Percentiles rank a stretch among this genome's conserved stretches.
Conservation (phyloP, 345 rosid genomes). For the Salix udensis region DNA sequence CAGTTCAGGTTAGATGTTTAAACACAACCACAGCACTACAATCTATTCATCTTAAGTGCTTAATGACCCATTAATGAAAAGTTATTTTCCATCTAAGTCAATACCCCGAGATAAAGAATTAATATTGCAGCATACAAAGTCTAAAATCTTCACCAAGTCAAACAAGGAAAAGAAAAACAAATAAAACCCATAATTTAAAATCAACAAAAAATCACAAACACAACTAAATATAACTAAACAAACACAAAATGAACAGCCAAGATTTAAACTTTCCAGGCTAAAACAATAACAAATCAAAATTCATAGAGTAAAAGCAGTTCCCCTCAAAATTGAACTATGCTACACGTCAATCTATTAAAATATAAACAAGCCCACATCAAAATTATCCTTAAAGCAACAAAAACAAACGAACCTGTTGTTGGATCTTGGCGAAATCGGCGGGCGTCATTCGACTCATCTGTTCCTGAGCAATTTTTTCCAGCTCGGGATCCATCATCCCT, state of each 20-base stretch:
- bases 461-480: conserved; percentile 83
- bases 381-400: not conserved
- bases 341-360: not conserved
- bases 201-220: not conserved
- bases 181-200: not conserved
- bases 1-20: not conserved
- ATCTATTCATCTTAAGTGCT: not conserved
- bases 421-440: conserved; percentile 54
- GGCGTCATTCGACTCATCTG: conserved; percentile 97
- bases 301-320: not conserved
- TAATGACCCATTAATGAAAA: not conserved
- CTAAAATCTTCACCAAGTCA: not conserved
- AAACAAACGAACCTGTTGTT: conserved; percentile 23
- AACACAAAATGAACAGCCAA: not conserved
- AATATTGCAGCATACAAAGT: not conserved
- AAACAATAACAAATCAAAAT: not conserved
- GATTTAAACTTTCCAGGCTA: not conserved
- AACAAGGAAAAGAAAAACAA: not conserved
- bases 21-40: not conserved
- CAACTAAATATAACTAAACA: not conserved
- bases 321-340: not conserved
- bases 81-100: not conserved
- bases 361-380: not conserved
- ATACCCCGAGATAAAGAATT: not conserved
- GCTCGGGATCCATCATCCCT: conserved; percentile 95